Base-by-base conservation (phyloP, 305 asterid genomes). In the Nicotiana rustica region DNA sequence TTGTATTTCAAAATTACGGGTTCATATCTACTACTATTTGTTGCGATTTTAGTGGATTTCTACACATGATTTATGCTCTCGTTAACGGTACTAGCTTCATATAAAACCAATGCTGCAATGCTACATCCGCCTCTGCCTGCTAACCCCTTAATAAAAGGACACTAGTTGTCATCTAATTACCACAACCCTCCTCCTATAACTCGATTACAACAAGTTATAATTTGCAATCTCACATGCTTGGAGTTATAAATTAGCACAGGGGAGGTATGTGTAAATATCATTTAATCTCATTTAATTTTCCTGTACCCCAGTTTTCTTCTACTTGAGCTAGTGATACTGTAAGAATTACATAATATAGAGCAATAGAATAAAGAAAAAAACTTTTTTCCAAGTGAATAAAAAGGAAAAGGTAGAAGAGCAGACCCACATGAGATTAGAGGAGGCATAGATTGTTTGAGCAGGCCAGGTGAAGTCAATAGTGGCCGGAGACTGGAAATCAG, bases 401-500 rank as follows among this genome's bases (percentile, higher is more conserved):
- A 41, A 3, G n/a, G 3, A 10, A 67, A 56, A 29, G 61, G 65
- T 77, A 3, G 64, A 70, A 56, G 69, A 75, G 81, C 14, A 29
- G 21, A 81, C 83, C 1, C 56, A 86, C 89, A 83, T 31, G 17
- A 67, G 69, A 75, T 55, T 67, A 79, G 84, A 86, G 62, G 73
- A 59, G 76, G 76, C 81, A 60, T 81, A 82, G 82, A 79, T 75
- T 6, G 89, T 66, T 35, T 79, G 85, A 62, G 89, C 67, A 52
- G 80, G 65, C 87, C 89, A 86, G 36, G 78, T 41, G 70, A 86
- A 82, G 70, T 77, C 82, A 52, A 86, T 78, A 67, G 80, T 59
- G 55, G 79, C 61, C n/a, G 87, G 36, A 55, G 71, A 12, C 15
- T 67, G 82, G 57, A 84, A 84, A 59, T 67, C 71, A 36, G 81